phyloP scores from a whole-genome alignment of 345 rosid species.

The Fremontodendron californicum region DNA sequence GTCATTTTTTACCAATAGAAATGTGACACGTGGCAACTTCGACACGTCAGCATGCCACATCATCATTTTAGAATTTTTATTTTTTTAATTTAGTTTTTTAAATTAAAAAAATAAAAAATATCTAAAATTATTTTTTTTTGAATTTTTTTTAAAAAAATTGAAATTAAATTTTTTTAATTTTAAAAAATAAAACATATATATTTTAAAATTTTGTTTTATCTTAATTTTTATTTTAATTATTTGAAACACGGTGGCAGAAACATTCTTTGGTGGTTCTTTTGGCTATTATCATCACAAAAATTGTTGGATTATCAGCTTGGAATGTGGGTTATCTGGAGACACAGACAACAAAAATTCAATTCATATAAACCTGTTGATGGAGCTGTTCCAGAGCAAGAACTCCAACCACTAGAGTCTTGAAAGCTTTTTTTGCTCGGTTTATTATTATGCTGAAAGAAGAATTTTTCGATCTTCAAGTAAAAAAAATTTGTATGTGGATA shows the following conservation, averaged over 20 bases:
- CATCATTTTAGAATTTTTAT: too few relatives aligned
- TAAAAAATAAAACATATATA: too few relatives aligned
- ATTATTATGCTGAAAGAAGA: not conserved
- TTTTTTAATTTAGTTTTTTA: too few relatives aligned
- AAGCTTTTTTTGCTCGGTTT: not conserved
- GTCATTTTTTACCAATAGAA: too few relatives aligned
- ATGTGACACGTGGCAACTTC: too few relatives aligned
- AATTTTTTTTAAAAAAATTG: too few relatives aligned
- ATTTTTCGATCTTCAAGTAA: not conserved
- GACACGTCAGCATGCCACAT: too few relatives aligned
- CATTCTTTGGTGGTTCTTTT: conserved; percentile 24
- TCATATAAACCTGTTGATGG: conserved; percentile 53
- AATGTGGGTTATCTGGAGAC: conserved; percentile 46
- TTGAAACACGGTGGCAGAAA: conserved; percentile 56
- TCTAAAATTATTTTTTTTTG: too few relatives aligned
- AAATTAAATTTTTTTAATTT: too few relatives aligned
- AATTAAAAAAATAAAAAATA: too few relatives aligned
- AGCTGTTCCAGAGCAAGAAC: conserved; percentile 51
- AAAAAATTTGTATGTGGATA: not conserved
- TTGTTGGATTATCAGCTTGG: conserved; percentile 35
- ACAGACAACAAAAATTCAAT: conserved; percentile 30
- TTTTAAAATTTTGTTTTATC: too few relatives aligned
- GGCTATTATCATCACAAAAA: conserved; percentile 12
- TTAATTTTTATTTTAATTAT: too few relatives aligned
- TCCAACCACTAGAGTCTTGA: conserved; percentile 43